Base-by-base conservation (phyloP, 768 basidiomycete species). In the Tephrocybe sp. region DNA sequence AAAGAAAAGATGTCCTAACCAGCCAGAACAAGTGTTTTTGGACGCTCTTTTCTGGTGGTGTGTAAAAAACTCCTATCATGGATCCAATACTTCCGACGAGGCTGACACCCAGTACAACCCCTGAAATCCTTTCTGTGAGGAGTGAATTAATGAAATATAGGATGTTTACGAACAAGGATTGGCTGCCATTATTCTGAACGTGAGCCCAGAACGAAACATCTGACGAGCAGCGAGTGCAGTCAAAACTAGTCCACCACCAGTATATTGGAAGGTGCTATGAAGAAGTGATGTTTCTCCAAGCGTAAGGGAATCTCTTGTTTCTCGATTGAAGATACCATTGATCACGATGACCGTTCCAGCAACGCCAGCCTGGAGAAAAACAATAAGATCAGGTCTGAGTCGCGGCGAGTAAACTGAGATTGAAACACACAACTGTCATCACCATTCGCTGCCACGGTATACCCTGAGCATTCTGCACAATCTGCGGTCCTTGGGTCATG, bases 1-100 rank as follows among this genome's bases (percentile, higher is more conserved):
- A 36, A 38, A 12, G 48, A 36, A 48, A 5, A 30, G n/a, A 36
- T 4, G 24, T 23, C 52, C 83, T 63, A 60, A 84, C 88, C 58
- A 90, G 74, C 90, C 90, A 91, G 68, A 88, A 86, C 11, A 83
- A 65, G 66, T 92, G 90, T 62, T 93, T 93, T 62, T 86, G 82
- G 10, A 88, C 59, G 2, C 82, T 77, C 43, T 81, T 87, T 60
- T 92, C 88, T 0, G 92, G 90, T 28, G 87, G 74, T 0, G 90
- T 93, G 67, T 83, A 86, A 63, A 81, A 81, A 2, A 83, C 83
- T 38, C 87, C 90, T 77, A 89, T 83, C 90, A 95, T 95, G 3
- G 84, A 81, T 0, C 90, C 91, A 50, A 95, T 89, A 53, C 83
- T 80, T 12, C 89, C 89, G 12, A 76, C 84, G 36, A 93, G 77